Percentiles rank a stretch among this genome's conserved stretches.
phyloP scores from a whole-genome alignment of 2,329 filamentous ascomycete genomes.

The Epichloe bromicola region DNA sequence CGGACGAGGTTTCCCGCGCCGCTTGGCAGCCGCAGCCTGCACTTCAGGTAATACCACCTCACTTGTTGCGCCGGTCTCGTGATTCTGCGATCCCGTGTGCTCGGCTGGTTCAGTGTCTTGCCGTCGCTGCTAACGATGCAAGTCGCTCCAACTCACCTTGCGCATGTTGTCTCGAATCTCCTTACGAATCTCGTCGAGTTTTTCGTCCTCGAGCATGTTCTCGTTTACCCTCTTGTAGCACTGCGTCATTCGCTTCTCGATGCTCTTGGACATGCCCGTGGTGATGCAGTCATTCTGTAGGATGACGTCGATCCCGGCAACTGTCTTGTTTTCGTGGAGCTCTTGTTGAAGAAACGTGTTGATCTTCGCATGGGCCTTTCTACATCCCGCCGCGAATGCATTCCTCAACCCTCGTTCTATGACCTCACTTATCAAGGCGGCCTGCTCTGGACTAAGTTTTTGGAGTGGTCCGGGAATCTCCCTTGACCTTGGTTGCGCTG shows the following conservation, averaged over 20 bases:
- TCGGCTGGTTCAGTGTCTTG: neutral
- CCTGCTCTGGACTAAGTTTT: too few species aligned
- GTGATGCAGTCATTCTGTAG: too few species aligned
- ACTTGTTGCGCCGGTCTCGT: neutral
- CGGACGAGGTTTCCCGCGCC: neutral
- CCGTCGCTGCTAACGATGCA: neutral
- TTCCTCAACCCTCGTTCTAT: too few species aligned
- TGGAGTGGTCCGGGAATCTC: neutral
- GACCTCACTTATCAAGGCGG: too few species aligned
- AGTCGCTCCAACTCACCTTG: neutral
- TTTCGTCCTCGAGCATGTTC: neutral
- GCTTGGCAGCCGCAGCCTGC: neutral
- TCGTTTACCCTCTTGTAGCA: neutral
- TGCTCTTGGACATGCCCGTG: neutral
- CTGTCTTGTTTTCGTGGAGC: neutral
- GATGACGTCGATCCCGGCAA: neutral
- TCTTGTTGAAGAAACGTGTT: neutral
- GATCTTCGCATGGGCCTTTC: neutral
- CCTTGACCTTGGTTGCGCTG: neutral
- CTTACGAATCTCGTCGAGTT: neutral
- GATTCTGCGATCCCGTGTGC: neutral
- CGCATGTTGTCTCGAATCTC: neutral
- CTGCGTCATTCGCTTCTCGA: neutral
- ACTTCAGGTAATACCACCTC: neutral
- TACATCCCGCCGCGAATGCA: too few species aligned